phyloP scores from a whole-genome alignment of 2,329 filamentous ascomycete species.

The Periconia macrospinosa region DNA sequence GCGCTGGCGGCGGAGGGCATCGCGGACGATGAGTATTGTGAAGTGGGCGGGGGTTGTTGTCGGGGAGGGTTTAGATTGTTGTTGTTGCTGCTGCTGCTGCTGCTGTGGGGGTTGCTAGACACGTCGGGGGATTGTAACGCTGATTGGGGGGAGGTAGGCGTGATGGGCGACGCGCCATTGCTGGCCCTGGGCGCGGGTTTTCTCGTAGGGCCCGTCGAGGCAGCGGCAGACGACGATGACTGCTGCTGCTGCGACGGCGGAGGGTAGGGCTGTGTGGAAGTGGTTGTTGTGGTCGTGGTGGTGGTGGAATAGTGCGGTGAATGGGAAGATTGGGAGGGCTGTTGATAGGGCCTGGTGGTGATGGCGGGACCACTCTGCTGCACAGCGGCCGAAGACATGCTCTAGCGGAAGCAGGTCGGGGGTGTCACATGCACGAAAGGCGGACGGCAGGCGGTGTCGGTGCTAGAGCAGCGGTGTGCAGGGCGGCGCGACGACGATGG shows the following conservation, averaged over 20 bases:
- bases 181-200: slow-evolving; percentile 40
- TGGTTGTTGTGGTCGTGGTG: slow-evolving; percentile 6
- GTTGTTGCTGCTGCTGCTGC: too few relatives aligned
- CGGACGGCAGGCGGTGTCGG: background rate
- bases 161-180: slow-evolving; percentile 46
- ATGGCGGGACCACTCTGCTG: slow-evolving; percentile 30
- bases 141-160: slow-evolving; percentile 38
- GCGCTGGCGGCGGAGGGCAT: slow-evolving; percentile 56
- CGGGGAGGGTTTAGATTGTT: slow-evolving; percentile 43
- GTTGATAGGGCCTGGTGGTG: slow-evolving; percentile 20
- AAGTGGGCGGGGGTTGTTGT: slow-evolving; percentile 46
- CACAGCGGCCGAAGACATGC: slow-evolving; percentile 44
- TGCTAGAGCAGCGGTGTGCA: too few relatives aligned
- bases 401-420: slow-evolving; percentile 7
- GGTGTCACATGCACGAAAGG: background rate
- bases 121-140: slow-evolving; percentile 35
- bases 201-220: slow-evolving; percentile 41
- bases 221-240: slow-evolving; percentile 20
- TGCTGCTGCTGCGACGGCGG: slow-evolving; percentile 15
- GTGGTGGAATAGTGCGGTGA: slow-evolving; percentile 30
- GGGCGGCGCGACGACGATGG: too few relatives aligned
- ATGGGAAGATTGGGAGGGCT: slow-evolving; percentile 28
- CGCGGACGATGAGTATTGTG: slow-evolving; percentile 47
- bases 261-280: slow-evolving; percentile 7
- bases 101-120: slow-evolving; percentile 39